Conservation (phyloP, 23 red algal species). For the Gracilaria domingensis region DNA sequence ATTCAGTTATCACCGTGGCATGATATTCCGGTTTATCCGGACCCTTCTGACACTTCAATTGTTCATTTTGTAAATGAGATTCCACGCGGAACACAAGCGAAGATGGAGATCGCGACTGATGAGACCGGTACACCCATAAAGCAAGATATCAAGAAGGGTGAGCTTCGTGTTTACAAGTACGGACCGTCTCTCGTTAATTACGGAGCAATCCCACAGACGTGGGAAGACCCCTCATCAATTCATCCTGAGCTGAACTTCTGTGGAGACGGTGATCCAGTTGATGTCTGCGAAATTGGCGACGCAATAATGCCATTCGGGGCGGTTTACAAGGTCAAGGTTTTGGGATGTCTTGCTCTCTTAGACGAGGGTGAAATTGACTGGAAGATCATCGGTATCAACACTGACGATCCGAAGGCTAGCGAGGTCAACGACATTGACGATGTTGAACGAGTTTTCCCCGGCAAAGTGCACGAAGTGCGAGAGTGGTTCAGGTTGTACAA, state of each 20-base stretch:
- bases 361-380: slow-evolving; percentile 98
- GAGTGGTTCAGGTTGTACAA: slow-evolving; percentile 99
- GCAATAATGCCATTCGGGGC: slow-evolving; percentile 78
- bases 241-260: slow-evolving; percentile 69
- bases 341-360: slow-evolving; percentile 91
- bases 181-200: slow-evolving; percentile 95
- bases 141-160: slow-evolving; percentile 98
- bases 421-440: slow-evolving; percentile 83
- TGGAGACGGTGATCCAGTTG: slow-evolving; percentile 96
- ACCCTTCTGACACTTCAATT: slow-evolving; percentile 50
- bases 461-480: slow-evolving; percentile 76
- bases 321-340: slow-evolving; percentile 89
- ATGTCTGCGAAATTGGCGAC: slow-evolving; percentile 86
- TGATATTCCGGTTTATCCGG: slow-evolving; percentile 86
- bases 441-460: slow-evolving; percentile 82
- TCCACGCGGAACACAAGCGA: slow-evolving; percentile 91
- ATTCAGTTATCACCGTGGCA: slow-evolving; percentile 94
- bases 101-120: slow-evolving; percentile 99
- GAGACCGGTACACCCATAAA: slow-evolving; percentile 89
- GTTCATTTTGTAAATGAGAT: slow-evolving; percentile 99
- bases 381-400: slow-evolving; percentile 93
- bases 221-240: slow-evolving; percentile 91
- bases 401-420: slow-evolving; percentile 69
- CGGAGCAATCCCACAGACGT: slow-evolving; percentile 97
- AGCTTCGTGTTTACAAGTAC: slow-evolving; percentile 92